Evolutionary conservation across 2,329 filamentous ascomycete species (phyloP).

Genomic region (Fusarium sp.): DNA sequence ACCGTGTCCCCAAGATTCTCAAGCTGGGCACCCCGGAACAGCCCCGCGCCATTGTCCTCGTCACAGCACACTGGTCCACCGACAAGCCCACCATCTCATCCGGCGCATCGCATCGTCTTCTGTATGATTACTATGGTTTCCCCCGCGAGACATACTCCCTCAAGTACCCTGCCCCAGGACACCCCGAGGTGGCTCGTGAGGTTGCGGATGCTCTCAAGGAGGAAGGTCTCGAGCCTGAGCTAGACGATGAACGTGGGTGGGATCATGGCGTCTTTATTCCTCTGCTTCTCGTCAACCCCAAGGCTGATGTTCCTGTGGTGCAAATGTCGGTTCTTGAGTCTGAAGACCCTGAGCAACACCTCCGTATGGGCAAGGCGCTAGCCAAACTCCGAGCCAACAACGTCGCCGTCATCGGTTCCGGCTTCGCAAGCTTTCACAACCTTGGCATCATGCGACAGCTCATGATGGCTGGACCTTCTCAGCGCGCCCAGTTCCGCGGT

Average conservation of each 20-base stretch:
- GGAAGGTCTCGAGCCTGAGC: slow-evolving; percentile 57
- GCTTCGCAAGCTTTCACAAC: slow-evolving; percentile 70
- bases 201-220: slow-evolving; percentile 59
- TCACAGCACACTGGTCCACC: slow-evolving; percentile 70
- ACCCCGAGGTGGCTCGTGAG: slow-evolving; percentile 63
- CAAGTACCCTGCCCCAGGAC: slow-evolving; percentile 68
- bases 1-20: slow-evolving; percentile 66
- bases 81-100: slow-evolving; percentile 63
- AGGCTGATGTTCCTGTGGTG: slow-evolving; percentile 65
- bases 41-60: slow-evolving; percentile 64
- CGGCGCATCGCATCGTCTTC: slow-evolving; percentile 58
- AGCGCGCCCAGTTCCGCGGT: slow-evolving; percentile 40
- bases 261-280: slow-evolving; percentile 73
- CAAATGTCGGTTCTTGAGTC: slow-evolving; percentile 66
- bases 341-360: slow-evolving; percentile 62
- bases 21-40: slow-evolving; percentile 63
- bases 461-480: slow-evolving; percentile 34
- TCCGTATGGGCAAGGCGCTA: slow-evolving; percentile 66
- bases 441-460: slow-evolving; percentile 59
- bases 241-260: slow-evolving; percentile 61
- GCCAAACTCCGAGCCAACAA: slow-evolving; percentile 61
- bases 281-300: slow-evolving; percentile 65
- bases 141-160: slow-evolving; percentile 66
- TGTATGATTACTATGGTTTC: slow-evolving; percentile 72
- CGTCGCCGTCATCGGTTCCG: slow-evolving; percentile 70